phyloP scores from a whole-genome alignment of 148 eudicot genomes.

The Polygonum maritimum region DNA sequence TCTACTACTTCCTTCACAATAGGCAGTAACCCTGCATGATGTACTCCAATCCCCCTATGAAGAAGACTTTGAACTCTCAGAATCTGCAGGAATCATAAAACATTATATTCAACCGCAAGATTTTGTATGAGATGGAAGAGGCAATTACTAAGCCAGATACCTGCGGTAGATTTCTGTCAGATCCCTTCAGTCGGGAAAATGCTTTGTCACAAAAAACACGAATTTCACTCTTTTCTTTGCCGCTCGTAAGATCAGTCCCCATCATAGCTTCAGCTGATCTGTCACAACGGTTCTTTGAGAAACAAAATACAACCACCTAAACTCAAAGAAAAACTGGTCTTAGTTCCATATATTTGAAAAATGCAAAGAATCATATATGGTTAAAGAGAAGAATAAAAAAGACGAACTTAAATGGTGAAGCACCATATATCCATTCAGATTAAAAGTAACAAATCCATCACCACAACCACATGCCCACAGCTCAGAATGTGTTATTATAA shows the following conservation, averaged over 20 bases:
- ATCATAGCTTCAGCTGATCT: slow-evolving; percentile 82
- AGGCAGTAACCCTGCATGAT: slow-evolving; percentile 98
- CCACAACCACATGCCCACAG: background rate
- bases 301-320: slow-evolving; percentile 92
- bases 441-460: background rate
- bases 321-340: slow-evolving; percentile 15
- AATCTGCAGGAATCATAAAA: slow-evolving; percentile 32
- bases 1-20: slow-evolving; percentile 98
- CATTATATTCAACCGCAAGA: background rate
- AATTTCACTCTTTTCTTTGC: slow-evolving; percentile 87
- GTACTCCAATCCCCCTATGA: slow-evolving; percentile 86
- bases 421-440: background rate
- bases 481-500: background rate
- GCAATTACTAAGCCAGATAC: slow-evolving; percentile 19
- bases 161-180: slow-evolving; percentile 94
- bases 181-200: slow-evolving; percentile 92
- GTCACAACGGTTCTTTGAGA: slow-evolving; percentile 95
- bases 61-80: slow-evolving; percentile 87
- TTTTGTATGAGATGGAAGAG: background rate
- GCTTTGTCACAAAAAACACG: slow-evolving; percentile 97
- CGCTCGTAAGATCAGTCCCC: slow-evolving; percentile 75
- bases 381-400: background rate
- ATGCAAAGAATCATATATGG: background rate
- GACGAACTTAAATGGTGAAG: background rate
- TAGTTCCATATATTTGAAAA: background rate